phyloP scores from a whole-genome alignment of 371 early-diverging fungal species.

The Pancytospora philotis region DNA sequence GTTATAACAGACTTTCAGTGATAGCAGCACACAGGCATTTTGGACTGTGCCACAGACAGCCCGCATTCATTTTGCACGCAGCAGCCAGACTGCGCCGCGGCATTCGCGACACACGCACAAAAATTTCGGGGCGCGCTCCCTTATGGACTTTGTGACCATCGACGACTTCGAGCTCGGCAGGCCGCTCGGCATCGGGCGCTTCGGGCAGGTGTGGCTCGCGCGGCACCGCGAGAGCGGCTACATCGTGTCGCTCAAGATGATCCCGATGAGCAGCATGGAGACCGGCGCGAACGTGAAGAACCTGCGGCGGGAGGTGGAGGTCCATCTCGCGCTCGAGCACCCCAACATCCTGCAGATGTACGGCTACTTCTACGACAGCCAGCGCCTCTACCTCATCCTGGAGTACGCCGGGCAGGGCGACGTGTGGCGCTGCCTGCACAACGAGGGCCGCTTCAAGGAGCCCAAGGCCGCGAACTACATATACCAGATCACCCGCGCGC shows the following conservation, averaged over 20 bases:
- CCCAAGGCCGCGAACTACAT: constrained; percentile 70
- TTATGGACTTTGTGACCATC: constrained; percentile 62
- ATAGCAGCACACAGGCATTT: too few relatives aligned
- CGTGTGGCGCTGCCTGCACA: constrained; percentile 69
- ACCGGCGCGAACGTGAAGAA: constrained; percentile 69
- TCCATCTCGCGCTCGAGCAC: constrained; percentile 80
- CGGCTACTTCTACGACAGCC: constrained; percentile 86
- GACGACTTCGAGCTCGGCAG: constrained; percentile 87
- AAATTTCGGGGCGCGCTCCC: too few relatives aligned
- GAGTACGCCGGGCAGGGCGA: constrained; percentile 89
- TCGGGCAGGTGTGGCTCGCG: constrained; percentile 89
- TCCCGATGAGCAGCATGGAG: constrained; percentile 71
- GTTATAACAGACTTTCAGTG: too few relatives aligned
- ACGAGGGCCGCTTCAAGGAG: constrained; percentile 61
- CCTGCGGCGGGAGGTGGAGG: constrained; percentile 83
- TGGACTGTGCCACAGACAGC: too few relatives aligned
- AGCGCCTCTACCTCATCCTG: constrained; percentile 76
- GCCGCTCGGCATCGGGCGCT: constrained; percentile 82
- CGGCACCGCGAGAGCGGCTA: constrained; percentile 71
- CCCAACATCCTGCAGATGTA: constrained; percentile 79
- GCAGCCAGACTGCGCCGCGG: too few relatives aligned
- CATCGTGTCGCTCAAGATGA: constrained; percentile 78
- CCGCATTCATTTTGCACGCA: too few relatives aligned
- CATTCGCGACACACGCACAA: too few relatives aligned
- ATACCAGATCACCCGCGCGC: constrained; percentile 70